Base-by-base conservation (phyloP, 2,329 filamentous ascomycete species). In the Aureobasidium zeae region DNA sequence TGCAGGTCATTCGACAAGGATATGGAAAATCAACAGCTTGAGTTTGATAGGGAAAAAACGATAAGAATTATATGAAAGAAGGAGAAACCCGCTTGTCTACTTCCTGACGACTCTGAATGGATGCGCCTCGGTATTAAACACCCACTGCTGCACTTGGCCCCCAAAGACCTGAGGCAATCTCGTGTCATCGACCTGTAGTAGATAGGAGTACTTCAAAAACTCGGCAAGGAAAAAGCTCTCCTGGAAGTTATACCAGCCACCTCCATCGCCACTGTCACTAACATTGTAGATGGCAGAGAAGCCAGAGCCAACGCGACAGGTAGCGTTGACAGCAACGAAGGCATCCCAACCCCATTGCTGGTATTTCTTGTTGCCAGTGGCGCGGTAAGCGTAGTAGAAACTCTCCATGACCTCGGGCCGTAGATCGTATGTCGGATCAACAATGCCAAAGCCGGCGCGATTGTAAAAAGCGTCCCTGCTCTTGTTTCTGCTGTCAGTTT, bases 161-260 rank as follows among this genome's bases (percentile, higher is more conserved):
- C 12, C n/a, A 17, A 32, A 19, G 3, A 19, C 31, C 24, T 44
- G 41, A 10, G 38, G 38, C 13, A 33, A 24, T 35, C 32, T 28
- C 20, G 24, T 7, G 19, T 20, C 53, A 52, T 56, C 52, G 53
- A 61, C 48, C 57, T 79, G 77, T 47, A 84, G 83, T 53, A 93
- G 60, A 64, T 84, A 93, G 45, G 74, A 68, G 60, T 93, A 93
- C 70, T 94, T 94, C 61, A 94, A 59, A 49, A 87, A 82, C 67
- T 94, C 86, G 0, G 86, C 86, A 60, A 93, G 86, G 68, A 83
- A 80, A 66, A 91, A 94, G 55, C 82, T 88, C 65, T 94, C 85
- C 70, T 89, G 83, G 59, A 81, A 80, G 59, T 94, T 76, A 30
- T 63, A 61, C 47, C 73, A 77, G 1, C 82, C 83, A 8, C 83